Evolutionary conservation across 192 early-diverging fungal genomes (phyloP).

Genomic region (Backusella australiensis): DNA sequence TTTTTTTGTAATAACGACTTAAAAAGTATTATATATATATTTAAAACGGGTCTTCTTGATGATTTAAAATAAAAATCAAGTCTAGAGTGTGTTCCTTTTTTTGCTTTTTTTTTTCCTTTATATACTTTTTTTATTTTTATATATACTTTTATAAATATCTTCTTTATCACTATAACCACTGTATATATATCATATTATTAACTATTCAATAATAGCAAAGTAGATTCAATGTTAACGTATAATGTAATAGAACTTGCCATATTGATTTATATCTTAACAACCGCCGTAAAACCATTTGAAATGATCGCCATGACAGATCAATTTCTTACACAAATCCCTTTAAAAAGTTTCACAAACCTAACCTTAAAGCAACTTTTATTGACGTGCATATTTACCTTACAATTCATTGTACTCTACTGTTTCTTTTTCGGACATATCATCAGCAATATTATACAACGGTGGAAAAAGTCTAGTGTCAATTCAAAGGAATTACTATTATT

Average conservation of each 20-base stretch:
- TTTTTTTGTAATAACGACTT: not conserved
- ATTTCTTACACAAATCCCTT: not conserved
- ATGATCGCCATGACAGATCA: not conserved
- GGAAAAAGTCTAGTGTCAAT: not conserved
- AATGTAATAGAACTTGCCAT: not conserved
- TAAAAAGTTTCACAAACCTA: not conserved
- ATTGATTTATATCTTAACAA: not conserved
- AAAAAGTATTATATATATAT: not conserved
- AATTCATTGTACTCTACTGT: slow-evolving; percentile 4
- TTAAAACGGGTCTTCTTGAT: not conserved
- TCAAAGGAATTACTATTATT: not conserved
- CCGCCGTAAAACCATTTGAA: not conserved
- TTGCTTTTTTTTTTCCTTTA: not conserved
- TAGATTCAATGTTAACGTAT: not conserved
- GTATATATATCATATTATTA: not conserved
- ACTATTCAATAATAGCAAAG: not conserved
- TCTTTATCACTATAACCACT: not conserved
- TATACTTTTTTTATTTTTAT: not conserved
- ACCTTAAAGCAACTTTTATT: not conserved
- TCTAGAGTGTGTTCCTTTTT: not conserved
- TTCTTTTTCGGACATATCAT: not conserved
- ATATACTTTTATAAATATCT: not conserved
- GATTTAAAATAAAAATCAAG: slow-evolving; percentile 4
- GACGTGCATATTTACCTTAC: not conserved
- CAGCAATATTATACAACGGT: not conserved